Base-by-base conservation (phyloP, 2,329 filamentous ascomycete species). In the Zelopaecilomyces penicillatus region DNA sequence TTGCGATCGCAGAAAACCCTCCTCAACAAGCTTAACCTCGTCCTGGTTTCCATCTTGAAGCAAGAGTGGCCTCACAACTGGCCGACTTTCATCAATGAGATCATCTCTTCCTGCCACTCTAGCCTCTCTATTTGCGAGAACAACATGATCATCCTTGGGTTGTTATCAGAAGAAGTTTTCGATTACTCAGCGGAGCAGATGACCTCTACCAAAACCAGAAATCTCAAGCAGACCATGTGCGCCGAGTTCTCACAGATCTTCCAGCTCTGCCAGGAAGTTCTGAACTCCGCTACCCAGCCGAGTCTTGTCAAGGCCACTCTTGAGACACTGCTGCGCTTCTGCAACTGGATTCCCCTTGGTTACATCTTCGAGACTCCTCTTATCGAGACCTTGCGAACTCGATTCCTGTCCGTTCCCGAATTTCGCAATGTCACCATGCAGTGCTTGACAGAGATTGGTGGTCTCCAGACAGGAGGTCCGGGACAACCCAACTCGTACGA, bases 21-120 rank as follows among this genome's bases (percentile, higher is more conserved):
- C 48, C 75, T 98, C 61, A 97, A 97, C 78, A 98, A 98, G 74
- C 82, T 98, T 50, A 98, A 98, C 62, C 79, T 98, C 58, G 91
- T 97, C 47, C 84, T 98, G 52, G 88, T 98, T 57, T 96, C 90
- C 46, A 91, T 98, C 52, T 74, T 98, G 61, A 98, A 98, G 76
- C 93, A 98, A 70, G 93, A 98, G 69, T 98, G 93, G 93, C 93
- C 93, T 46, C 91, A 97, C 70, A 95, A 98, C 74, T 98, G 94
- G 93, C 93, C 94, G 8, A 95, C 89, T 19, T 98, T 98, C 68
- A 97, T 98, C 77, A 97, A 97, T 74, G 93, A 98, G 73, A 98
- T 98, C 67, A 89, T 98, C 57, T 85, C 88, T 26, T 91, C 93
- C 45, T 97, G 90, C 69, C 90, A 95, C 64, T 91, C 87, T 55